Evolutionary conservation across 2,329 filamentous ascomycete genomes (phyloP).

Genomic region (Ophiostoma himal-ulmi): DNA sequence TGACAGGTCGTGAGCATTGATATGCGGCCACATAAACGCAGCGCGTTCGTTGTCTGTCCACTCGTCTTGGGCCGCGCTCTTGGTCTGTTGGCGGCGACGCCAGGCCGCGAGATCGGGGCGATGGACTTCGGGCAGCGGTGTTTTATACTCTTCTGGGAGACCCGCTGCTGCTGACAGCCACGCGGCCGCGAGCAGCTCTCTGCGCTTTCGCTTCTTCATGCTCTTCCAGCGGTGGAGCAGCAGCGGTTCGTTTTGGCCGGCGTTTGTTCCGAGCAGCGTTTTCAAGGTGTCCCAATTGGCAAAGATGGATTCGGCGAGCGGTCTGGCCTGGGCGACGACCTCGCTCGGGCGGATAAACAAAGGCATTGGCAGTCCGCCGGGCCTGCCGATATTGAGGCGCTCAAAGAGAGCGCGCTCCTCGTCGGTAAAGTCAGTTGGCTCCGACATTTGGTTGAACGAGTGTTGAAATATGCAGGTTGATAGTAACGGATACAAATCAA

Average conservation of each 20-base stretch:
- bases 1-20: background rate
- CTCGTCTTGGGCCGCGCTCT: background rate
- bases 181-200: background rate
- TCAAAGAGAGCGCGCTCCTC: background rate
- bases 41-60: background rate
- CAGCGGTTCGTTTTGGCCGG: background rate
- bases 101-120: background rate
- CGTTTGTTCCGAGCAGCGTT: background rate
- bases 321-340: background rate
- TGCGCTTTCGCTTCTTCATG: background rate
- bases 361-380: background rate
- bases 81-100: background rate
- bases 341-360: background rate
- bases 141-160: background rate
- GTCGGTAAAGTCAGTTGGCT: background rate
- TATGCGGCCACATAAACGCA: background rate
- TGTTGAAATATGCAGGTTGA: background rate
- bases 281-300: background rate
- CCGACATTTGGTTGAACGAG: background rate
- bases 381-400: background rate
- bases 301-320: background rate
- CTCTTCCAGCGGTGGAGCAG: background rate
- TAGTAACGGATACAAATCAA: background rate
- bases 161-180: background rate
- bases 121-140: background rate